Evolutionary conservation across 1,284 basidiomycete genomes (phyloP).

Genomic region (Boletus semigastroideus): DNA sequence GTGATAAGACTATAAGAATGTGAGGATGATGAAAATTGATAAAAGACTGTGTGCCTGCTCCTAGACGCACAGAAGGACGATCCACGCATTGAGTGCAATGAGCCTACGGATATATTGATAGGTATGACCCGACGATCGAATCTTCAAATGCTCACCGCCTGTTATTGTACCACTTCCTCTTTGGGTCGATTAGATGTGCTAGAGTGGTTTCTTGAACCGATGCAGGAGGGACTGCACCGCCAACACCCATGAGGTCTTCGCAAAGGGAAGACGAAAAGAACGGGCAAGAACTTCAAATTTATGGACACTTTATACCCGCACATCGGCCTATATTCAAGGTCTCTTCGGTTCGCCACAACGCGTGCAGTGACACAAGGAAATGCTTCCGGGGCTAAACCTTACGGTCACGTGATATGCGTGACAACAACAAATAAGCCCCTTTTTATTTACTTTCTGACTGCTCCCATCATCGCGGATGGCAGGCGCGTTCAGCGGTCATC

Average conservation of each 20-base stretch:
- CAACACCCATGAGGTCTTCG: conserved; percentile 48
- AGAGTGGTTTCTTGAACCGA: conserved; percentile 40
- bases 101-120: conserved; percentile 40
- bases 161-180: conserved; percentile 72
- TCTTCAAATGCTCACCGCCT: conserved; percentile 45
- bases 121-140: background rate
- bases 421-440: too few species aligned
- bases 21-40: background rate
- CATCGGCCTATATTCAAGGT: too few species aligned
- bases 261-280: background rate
- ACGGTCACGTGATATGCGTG: too few species aligned
- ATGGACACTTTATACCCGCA: too few species aligned
- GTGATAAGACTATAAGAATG: conserved; percentile 56
- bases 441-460: conserved; percentile 1
- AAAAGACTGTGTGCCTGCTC: background rate
- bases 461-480: conserved; percentile 26
- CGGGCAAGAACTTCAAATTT: background rate
- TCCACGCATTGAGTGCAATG: conserved; percentile 66
- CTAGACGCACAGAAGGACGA: conserved; percentile 56
- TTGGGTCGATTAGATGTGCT: conserved; percentile 60
- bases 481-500: conserved; percentile 33
- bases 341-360: too few species aligned
- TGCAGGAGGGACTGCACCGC: conserved; percentile 35
- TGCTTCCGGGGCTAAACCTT: too few species aligned
- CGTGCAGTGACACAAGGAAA: too few species aligned